These are phyloP conservation scores for Beauveria varroae DNA, from an alignment of 2,329 filamentous ascomycete species.

Conservation along the genomic window DNA sequence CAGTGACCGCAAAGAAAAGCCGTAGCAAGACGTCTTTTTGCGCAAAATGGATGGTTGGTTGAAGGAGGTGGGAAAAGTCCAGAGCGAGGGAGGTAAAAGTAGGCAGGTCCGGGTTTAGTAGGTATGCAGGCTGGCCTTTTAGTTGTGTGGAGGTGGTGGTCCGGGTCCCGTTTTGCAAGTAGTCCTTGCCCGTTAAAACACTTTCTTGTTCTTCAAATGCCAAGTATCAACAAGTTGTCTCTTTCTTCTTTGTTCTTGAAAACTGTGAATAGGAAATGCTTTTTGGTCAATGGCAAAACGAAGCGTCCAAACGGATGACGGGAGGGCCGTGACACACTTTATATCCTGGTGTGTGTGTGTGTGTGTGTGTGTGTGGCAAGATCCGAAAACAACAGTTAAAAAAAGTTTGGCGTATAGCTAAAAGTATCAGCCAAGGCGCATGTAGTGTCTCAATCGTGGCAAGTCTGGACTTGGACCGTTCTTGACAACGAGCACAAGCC, in stretches of 20 bases:
- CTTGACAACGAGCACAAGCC: background rate
- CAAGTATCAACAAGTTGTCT: background rate
- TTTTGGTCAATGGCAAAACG: background rate
- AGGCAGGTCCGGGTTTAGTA: background rate
- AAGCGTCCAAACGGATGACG: background rate
- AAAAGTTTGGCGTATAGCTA: background rate
- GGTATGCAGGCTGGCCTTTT: background rate
- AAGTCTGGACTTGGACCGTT: background rate
- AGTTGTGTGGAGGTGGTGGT: background rate
- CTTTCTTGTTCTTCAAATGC: background rate
- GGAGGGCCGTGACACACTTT: background rate
- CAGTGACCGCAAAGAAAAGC: too few relatives aligned
- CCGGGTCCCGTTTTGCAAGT: background rate
- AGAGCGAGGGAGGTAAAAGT: background rate
- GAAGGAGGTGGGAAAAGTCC: background rate
- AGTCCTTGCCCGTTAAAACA: background rate
- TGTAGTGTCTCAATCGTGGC: background rate
- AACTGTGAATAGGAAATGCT: background rate
- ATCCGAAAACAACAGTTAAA: background rate
- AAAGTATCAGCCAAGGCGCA: background rate
- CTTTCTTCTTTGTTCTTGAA: background rate
- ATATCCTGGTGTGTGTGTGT: background rate
- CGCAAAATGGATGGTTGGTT: background rate
- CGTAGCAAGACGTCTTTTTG: background rate
- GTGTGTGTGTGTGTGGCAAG: background rate